phyloP scores from a whole-genome alignment of 2,329 filamentous ascomycete genomes.

The Verruconis gallopava region DNA sequence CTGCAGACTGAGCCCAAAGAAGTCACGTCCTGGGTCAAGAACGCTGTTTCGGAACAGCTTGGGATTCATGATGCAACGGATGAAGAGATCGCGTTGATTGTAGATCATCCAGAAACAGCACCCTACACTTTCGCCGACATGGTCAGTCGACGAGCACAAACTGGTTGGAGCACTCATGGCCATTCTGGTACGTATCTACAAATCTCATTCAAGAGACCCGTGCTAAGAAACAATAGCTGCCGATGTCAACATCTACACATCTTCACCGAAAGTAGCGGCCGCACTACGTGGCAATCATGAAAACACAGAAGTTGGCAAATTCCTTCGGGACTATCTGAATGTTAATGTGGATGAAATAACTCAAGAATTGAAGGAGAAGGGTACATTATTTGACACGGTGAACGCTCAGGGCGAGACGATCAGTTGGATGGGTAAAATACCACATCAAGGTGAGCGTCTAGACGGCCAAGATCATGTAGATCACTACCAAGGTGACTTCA shows the following conservation, averaged over 20 bases:
- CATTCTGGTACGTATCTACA: slow-evolving; percentile 42
- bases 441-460: slow-evolving; percentile 27
- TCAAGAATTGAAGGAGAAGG: slow-evolving; percentile 53
- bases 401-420: slow-evolving; percentile 19
- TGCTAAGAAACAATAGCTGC: slow-evolving; percentile 40
- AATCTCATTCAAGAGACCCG: neutral
- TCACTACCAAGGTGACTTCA: slow-evolving; percentile 14
- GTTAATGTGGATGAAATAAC: slow-evolving; percentile 72
- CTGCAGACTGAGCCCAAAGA: slow-evolving; percentile 29
- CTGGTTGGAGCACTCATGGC: slow-evolving; percentile 90
- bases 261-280: slow-evolving; percentile 48
- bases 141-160: slow-evolving; percentile 72
- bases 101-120: slow-evolving; percentile 43
- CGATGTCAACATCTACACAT: slow-evolving; percentile 94
- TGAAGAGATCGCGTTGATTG: slow-evolving; percentile 55
- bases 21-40: slow-evolving; percentile 47
- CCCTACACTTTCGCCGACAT: slow-evolving; percentile 65
- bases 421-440: slow-evolving; percentile 31
- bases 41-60: slow-evolving; percentile 56
- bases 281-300: slow-evolving; percentile 75
- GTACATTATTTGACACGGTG: slow-evolving; percentile 19
- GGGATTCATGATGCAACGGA: slow-evolving; percentile 63
- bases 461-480: slow-evolving; percentile 34
- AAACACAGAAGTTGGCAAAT: slow-evolving; percentile 83
- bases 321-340: slow-evolving; percentile 64